phyloP scores from a whole-genome alignment of 345 rosid genomes.

The Corymbia maculata region DNA sequence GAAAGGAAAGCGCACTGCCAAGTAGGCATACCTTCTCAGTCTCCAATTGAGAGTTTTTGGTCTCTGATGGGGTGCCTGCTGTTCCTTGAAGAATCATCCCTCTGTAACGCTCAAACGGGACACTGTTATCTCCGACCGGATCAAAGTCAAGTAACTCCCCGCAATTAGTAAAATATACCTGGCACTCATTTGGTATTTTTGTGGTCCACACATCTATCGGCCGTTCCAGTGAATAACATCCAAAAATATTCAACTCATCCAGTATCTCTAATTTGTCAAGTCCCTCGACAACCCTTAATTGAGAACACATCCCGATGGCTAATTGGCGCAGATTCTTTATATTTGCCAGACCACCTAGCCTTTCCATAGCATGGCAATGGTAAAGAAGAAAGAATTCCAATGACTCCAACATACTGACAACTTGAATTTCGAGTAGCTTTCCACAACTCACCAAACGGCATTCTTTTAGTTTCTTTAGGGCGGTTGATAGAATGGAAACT shows the following conservation, averaged over 20 bases:
- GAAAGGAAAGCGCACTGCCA: not conserved
- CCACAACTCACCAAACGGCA: not conserved
- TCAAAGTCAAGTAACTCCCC: not conserved
- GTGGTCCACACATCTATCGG: not conserved
- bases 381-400: not conserved
- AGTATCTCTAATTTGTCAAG: not conserved
- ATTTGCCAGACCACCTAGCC: not conserved
- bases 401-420: not conserved
- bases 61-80: not conserved
- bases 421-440: not conserved
- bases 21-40: not conserved
- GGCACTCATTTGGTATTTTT: not conserved
- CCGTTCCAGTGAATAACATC: not conserved
- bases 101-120: not conserved
- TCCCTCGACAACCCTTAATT: not conserved
- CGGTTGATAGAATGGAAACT: not conserved
- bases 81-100: not conserved
- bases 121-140: not conserved
- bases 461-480: not conserved
- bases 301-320: not conserved
- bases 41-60: not conserved
- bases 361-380: not conserved
- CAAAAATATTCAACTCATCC: not conserved
- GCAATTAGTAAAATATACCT: not conserved
- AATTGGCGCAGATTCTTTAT: not conserved